These are phyloP conservation scores for Eurotiales sp. DNA, from an alignment of 2,329 filamentous ascomycete genomes.

Conservation along the genomic window DNA sequence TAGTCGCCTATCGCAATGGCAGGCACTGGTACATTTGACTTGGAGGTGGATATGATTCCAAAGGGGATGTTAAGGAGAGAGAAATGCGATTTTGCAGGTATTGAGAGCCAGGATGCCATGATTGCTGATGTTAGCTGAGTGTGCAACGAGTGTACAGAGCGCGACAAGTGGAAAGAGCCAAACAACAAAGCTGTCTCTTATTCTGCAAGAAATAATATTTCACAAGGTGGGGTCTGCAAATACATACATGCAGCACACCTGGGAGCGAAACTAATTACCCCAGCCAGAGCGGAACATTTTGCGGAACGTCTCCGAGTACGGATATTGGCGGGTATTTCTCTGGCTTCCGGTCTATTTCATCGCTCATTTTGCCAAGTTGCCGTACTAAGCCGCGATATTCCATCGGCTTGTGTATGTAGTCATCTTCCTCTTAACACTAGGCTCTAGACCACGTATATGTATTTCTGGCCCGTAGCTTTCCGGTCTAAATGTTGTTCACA, in stretches of 20 bases:
- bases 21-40: constrained; percentile 55
- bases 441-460: too few relatives aligned
- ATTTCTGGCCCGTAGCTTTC: too few relatives aligned
- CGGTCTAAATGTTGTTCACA: too few relatives aligned
- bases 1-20: constrained; percentile 71
- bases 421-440: too few relatives aligned
- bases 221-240: too few relatives aligned
- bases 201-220: background rate
- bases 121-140: background rate
- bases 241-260: too few relatives aligned
- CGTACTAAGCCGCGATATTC: too few relatives aligned
- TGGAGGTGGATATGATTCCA: constrained; percentile 68
- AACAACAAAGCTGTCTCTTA: background rate
- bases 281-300: too few relatives aligned
- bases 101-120: constrained; percentile 56
- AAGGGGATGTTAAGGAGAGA: constrained; percentile 79
- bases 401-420: too few relatives aligned
- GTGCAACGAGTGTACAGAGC: background rate
- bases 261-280: too few relatives aligned
- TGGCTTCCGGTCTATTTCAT: background rate
- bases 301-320: background rate
- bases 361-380: background rate
- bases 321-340: background rate
- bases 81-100: constrained; percentile 62
- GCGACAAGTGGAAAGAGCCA: background rate